These are phyloP conservation scores for Phytophthora cajani DNA, from an alignment of 352 stramenopile genomes.

Conservation along the genomic window DNA sequence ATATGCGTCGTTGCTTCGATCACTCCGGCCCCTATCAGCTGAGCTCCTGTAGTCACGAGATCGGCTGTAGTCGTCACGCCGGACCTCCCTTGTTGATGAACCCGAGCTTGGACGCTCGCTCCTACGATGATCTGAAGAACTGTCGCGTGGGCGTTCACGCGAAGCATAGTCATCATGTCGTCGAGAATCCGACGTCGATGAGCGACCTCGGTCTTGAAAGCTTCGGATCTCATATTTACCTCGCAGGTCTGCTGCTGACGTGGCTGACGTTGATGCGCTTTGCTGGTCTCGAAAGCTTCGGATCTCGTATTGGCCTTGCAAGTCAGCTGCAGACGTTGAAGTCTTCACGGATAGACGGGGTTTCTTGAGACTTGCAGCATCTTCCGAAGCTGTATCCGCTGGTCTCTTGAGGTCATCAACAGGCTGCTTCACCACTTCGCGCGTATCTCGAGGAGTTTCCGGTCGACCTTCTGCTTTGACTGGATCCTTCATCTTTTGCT, in stretches of 20 bases:
- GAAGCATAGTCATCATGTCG: constrained; percentile 20
- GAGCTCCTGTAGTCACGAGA: constrained; percentile 22
- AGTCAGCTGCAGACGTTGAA: constrained; percentile 15
- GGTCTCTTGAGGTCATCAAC: constrained; percentile 32
- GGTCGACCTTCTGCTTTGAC: constrained; percentile 13
- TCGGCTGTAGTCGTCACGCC: constrained; percentile 16
- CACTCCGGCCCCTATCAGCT: constrained; percentile 15
- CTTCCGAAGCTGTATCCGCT: background rate
- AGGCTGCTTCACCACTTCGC: constrained; percentile 10
- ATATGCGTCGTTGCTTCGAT: constrained; percentile 15
- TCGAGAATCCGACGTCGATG: constrained; percentile 20
- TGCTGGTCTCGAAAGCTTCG: constrained; percentile 27
- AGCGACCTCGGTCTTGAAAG: constrained; percentile 24
- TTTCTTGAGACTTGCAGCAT: constrained; percentile 26
- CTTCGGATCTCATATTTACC: constrained; percentile 35
- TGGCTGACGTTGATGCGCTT: background rate
- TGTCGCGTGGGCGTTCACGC: constrained; percentile 2
- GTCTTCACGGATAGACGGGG: constrained; percentile 16
- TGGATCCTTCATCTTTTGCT: constrained; percentile 3
- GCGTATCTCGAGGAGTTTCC: constrained; percentile 9
- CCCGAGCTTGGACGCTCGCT: constrained; percentile 2
- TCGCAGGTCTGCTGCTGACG: constrained; percentile 14
- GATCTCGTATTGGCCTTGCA: constrained; percentile 31
- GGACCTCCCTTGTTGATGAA: constrained; percentile 12
- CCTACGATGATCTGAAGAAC: constrained; percentile 11